phyloP scores from a whole-genome alignment of 139 green algal species.

The Edaphochlamys debaryana region DNA sequence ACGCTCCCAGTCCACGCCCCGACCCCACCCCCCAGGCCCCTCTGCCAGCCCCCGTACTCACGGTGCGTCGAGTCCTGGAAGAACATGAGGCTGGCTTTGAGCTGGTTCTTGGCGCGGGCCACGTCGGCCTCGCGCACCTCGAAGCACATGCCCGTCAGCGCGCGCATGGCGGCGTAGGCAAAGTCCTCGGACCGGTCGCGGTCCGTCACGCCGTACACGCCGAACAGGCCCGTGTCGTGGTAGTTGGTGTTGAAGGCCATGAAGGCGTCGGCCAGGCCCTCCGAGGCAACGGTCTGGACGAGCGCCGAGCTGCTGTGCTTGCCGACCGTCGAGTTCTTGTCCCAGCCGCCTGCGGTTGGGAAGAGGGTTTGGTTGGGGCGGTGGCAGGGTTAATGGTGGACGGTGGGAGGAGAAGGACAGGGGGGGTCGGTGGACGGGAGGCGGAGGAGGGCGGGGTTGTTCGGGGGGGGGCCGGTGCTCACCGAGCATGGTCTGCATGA shows the following conservation, averaged over 20 bases:
- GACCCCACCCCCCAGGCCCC: no score
- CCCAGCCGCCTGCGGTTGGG: conserved; percentile 76
- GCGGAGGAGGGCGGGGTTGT: no score
- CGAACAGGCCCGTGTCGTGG: conserved; percentile 97
- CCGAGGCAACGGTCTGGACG: conserved; percentile 85
- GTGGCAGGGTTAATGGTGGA: no score
- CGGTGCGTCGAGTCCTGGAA: conserved; percentile 71
- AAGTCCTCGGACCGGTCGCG: conserved; percentile 71
- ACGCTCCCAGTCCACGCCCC: no score
- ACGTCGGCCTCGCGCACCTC: conserved; percentile 89
- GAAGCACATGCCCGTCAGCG: conserved; percentile 91
- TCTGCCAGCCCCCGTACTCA: no score
- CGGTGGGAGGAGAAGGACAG: not conserved
- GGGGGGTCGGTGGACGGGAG: not conserved
- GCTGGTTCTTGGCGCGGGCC: conserved; percentile 91
- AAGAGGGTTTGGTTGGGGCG: no score
- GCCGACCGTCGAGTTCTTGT: conserved; percentile 70
- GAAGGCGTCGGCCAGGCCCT: conserved; percentile 88
- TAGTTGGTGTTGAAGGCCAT: conserved; percentile 99
- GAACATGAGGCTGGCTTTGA: conserved; percentile 89
- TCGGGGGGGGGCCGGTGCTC: no score
- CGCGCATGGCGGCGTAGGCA: conserved; percentile 72
- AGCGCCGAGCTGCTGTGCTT: conserved; percentile 76
- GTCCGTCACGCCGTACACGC: conserved; percentile 89
- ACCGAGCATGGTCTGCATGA: conserved; percentile 94